phyloP scores from a whole-genome alignment of 257 asterid genomes.

The Plantago elongata region DNA sequence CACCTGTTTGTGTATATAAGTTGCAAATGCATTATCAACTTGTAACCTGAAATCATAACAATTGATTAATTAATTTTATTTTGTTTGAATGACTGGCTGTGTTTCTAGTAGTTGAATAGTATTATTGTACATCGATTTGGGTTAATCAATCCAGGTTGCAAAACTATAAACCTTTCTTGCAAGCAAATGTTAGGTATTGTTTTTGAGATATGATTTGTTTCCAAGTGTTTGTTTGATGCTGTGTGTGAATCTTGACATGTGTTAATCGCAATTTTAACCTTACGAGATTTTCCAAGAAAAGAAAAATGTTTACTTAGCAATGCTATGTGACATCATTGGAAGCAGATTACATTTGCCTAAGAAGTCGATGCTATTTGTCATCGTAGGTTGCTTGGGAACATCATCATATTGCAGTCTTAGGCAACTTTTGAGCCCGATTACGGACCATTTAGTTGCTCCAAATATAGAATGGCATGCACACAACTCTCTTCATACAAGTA shows the following conservation, averaged over 20 bases:
- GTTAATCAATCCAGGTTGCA: conserved; percentile 10
- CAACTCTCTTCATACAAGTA: conserved; percentile 14
- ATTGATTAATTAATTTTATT: background rate
- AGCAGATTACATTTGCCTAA: conserved; percentile 10
- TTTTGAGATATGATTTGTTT: background rate
- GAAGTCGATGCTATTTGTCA: conserved; percentile 11
- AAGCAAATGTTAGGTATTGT: conserved; percentile 8
- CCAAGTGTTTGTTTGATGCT: conserved; percentile 2
- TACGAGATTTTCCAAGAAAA: background rate
- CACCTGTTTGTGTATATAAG: conserved; percentile 17
- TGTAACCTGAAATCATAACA: conserved; percentile 17
- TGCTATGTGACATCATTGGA: conserved; percentile 18
- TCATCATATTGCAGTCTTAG: conserved; percentile 16
- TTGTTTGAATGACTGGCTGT: too few species aligned
- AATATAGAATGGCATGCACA: too few species aligned
- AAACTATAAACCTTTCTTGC: conserved; percentile 5
- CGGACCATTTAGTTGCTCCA: conserved; percentile 5
- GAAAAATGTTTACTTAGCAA: background rate
- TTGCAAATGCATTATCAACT: conserved; percentile 4
- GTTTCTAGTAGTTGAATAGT: background rate
- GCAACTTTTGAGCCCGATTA: background rate
- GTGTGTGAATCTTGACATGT: conserved; percentile 19
- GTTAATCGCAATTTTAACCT: conserved; percentile 7
- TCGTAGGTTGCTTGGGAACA: conserved; percentile 7
- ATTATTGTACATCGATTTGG: conserved; percentile 14